Conservation (phyloP, 148 eudicot species). For the Chenopodium suecicum region DNA sequence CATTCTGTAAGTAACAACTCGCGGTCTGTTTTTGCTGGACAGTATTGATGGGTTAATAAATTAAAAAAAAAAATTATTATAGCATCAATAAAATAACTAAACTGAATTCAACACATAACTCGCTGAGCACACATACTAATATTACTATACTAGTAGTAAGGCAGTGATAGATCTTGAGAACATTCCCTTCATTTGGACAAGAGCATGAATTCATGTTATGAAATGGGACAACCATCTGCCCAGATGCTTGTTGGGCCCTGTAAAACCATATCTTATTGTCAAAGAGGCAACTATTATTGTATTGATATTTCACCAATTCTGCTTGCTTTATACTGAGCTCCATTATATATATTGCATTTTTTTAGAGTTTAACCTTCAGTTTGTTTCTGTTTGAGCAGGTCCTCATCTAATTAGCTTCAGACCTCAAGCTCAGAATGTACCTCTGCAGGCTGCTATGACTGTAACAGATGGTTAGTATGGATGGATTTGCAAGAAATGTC, state of each 20-base stretch:
- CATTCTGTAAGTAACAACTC: not conserved
- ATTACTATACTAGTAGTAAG: not conserved
- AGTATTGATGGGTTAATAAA: not conserved
- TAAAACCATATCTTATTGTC: not conserved
- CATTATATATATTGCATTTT: not conserved
- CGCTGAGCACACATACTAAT: not conserved
- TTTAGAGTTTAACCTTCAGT: not conserved
- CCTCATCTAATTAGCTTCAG: slow-evolving; percentile 86
- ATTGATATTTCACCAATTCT: not conserved
- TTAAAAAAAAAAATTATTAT: no score
- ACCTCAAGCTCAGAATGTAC: slow-evolving; percentile 69
- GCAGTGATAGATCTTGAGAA: not conserved
- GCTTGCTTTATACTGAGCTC: not conserved
- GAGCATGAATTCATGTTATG: not conserved
- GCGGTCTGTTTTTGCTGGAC: not conserved
- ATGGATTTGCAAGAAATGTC: not conserved
- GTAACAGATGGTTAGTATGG: slow-evolving; percentile 82
- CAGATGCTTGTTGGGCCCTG: not conserved
- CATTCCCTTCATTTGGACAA: not conserved
- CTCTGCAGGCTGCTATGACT: slow-evolving; percentile 87
- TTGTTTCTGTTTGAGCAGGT: slow-evolving; percentile 44
- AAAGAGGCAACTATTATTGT: not conserved
- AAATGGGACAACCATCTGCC: not conserved
- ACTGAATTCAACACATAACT: not conserved
- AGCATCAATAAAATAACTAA: not conserved